Conservation (phyloP, 345 rosid genomes). For the Ailanthus altissimus region DNA sequence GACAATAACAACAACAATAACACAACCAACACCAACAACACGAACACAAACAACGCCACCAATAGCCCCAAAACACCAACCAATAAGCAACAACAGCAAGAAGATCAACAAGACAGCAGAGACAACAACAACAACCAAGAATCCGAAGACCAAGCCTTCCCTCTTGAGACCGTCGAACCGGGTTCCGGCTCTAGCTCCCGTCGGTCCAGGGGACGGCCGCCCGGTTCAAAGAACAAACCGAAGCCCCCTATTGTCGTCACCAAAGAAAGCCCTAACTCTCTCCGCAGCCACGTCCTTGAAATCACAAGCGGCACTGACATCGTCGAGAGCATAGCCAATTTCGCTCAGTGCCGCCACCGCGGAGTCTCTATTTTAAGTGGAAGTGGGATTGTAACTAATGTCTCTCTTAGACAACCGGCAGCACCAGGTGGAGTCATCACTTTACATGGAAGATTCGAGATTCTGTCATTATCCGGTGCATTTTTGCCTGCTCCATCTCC, state of each 20-base stretch:
- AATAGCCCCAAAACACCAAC: conserved; percentile 19
- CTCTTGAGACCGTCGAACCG: conserved; percentile 38
- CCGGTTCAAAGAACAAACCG: conserved; percentile 86
- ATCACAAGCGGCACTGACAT: conserved; percentile 77
- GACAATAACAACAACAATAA: conserved; percentile 21
- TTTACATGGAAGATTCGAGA: conserved; percentile 86
- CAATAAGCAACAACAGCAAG: conserved; percentile 35
- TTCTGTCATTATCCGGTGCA: conserved; percentile 75
- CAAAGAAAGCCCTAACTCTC: conserved; percentile 82
- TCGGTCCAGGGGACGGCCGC: conserved; percentile 81
- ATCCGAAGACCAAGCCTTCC: conserved; percentile 30
- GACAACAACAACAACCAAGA: conserved; percentile 28
- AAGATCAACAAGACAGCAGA: conserved; percentile 50
- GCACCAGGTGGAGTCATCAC: conserved; percentile 67
- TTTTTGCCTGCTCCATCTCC: conserved; percentile 76
- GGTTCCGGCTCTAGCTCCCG: conserved; percentile 59
- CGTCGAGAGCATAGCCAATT: conserved; percentile 58
- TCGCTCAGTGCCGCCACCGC: conserved; percentile 63
- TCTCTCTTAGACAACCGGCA: conserved; percentile 77
- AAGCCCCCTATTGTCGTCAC: conserved; percentile 72
- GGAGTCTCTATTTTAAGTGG: conserved; percentile 86
- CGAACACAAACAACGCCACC: conserved; percentile 30
- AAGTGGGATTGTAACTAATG: conserved; percentile 72
- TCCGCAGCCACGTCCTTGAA: conserved; percentile 84
- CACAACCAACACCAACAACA: conserved; percentile 35